Evolutionary conservation across 345 rosid species (phyloP).

Genomic region (Heritiera littoralis): DNA sequence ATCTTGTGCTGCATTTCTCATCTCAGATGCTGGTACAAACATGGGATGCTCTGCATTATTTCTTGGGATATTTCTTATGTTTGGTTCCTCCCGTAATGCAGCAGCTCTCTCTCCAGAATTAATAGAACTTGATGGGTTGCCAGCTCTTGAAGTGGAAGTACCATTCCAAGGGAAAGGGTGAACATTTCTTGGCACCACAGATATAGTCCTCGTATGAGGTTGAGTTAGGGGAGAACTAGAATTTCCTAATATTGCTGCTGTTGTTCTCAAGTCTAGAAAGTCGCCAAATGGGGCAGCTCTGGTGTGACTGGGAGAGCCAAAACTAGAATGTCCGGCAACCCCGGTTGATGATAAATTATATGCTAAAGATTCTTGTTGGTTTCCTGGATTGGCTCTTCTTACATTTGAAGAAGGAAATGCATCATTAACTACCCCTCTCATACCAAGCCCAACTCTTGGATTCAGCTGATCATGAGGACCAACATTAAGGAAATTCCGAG

Average conservation of each 20-base stretch:
- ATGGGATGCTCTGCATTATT: constrained; percentile 53
- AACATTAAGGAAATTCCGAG: constrained; percentile 41
- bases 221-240: constrained; percentile 45
- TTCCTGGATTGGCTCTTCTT: constrained; percentile 50
- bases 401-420: constrained; percentile 50
- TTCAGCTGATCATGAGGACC: constrained; percentile 45
- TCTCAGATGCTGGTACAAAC: constrained; percentile 51
- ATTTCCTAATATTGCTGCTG: constrained; percentile 35
- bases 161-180: constrained; percentile 56
- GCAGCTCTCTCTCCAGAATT: constrained; percentile 48
- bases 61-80: constrained; percentile 52
- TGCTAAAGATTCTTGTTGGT: constrained; percentile 53
- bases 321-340: constrained; percentile 41
- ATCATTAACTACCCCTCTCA: constrained; percentile 47
- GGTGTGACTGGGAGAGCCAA: constrained; percentile 42
- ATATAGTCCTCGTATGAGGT: constrained; percentile 41
- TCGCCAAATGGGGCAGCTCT: constrained; percentile 44
- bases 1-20: constrained; percentile 60
- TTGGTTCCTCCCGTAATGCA: constrained; percentile 46
- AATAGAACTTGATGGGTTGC: constrained; percentile 43
- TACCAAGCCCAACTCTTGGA: constrained; percentile 51
- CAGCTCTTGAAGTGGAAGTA: constrained; percentile 49
- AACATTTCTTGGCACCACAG: constrained; percentile 52
- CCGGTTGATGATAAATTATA: constrained; percentile 49
- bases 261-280: constrained; percentile 45